Evolutionary conservation across 768 basidiomycete genomes (phyloP), one percentile per base, ranked within the genome.

Genomic region (Saitozyma sp.): DNA sequence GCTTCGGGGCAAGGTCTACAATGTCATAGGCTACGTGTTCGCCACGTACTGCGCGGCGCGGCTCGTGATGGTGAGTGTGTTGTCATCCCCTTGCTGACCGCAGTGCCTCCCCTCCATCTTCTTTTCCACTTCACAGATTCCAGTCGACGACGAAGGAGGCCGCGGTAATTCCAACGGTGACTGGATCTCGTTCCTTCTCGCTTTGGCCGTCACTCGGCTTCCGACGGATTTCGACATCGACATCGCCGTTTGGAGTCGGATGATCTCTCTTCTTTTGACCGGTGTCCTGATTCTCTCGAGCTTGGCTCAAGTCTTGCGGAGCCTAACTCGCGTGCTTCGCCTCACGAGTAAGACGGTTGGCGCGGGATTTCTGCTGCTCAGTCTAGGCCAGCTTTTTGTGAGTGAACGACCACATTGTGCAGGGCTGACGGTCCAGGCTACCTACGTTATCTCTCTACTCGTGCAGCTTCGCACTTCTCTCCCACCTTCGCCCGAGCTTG

Each of bases 151-250:
- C 41, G 50, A 38, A 10, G 54, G 43, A 13, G 51, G 14, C 9
- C 29, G 20, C 38, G 76, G 73, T 14, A 76, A 73, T 46, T 71
- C 75, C 41, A 79, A 77, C 48, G 76, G 76, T 14, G 78, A 79
- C 57, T 79, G 78, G 78, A 79, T 79, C n/a, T 77, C 76, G 7
- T 77, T 74, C 65, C 63, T 73, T 17, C 68, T 79, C 46, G 78
- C 76, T 17, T 59, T 73, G 40, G 71, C 65, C 3, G 54, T 79
- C 19, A 72, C 67, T 51, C 70, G 74, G 9, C 48, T 79, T 13
- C 78, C 78, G 0, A 74, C 59, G 16, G 68, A 63, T 9, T 61
- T 69, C 43, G 67, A 75, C 45, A 64, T 72, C 17, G 76, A 79
- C 57, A 75, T 76, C 8, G 63, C 66, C 2, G 55, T 70, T 4